phyloP scores from a whole-genome alignment of 2,329 filamentous ascomycete genomes.

The Xylaria sp. region DNA sequence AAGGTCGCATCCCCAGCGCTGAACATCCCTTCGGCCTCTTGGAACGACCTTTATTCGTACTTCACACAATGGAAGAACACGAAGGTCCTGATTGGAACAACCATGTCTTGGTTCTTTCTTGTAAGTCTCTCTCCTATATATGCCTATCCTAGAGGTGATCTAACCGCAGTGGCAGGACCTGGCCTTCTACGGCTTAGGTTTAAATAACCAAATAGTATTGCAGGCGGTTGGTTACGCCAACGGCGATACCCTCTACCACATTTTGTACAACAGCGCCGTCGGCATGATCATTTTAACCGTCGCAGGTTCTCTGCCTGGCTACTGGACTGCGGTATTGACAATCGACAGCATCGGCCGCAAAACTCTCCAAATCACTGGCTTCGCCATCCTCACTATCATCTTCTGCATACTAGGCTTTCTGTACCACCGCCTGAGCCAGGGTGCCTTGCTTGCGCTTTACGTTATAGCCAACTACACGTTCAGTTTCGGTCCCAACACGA shows the following conservation, averaged over 20 bases:
- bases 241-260: conserved; percentile 66
- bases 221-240: conserved; percentile 71
- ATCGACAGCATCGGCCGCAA: conserved; percentile 79
- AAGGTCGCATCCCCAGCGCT: conserved; percentile 56
- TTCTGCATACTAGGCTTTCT: conserved; percentile 66
- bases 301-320: conserved; percentile 77
- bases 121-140: conserved; percentile 38
- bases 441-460: conserved; percentile 61
- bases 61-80: conserved; percentile 71
- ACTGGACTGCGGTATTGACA: conserved; percentile 74
- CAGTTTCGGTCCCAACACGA: conserved; percentile 68
- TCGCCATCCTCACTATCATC: conserved; percentile 61
- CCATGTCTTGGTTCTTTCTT: conserved; percentile 80
- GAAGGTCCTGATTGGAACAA: conserved; percentile 74
- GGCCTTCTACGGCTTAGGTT: conserved; percentile 69
- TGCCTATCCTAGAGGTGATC: background rate
- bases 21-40: conserved; percentile 69
- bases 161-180: conserved; percentile 52
- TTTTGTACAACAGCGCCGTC: conserved; percentile 71
- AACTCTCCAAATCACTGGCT: conserved; percentile 70
- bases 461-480: conserved; percentile 68
- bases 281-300: conserved; percentile 78
- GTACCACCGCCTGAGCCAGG: conserved; percentile 51
- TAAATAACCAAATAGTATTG: conserved; percentile 77
- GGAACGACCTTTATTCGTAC: conserved; percentile 67